Base-by-base conservation (phyloP, 1,139 yeast genomes). In the Yamadazyma pseudoaaseri region DNA sequence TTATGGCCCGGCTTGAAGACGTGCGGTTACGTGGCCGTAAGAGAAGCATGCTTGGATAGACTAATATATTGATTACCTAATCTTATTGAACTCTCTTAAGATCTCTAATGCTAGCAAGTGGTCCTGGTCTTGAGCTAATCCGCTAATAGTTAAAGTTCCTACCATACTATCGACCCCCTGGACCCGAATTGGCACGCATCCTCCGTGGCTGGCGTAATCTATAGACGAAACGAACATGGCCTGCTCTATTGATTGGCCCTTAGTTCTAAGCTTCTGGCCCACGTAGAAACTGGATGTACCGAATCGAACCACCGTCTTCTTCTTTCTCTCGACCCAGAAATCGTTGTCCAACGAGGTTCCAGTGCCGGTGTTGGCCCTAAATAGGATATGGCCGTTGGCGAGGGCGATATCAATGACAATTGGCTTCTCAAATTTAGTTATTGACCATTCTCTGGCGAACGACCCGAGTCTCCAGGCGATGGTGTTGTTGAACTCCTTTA, bases 21-120 rank as follows among this genome's bases (percentile, higher is more conserved):
- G 98, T 92, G 1, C 69, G 97, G 48, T 60, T 84, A 62, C 76
- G 98, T 53, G 99, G 99, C 2, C 73, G 99, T 47, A 92, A 92
- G 72, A 74, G 98, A 58, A 84, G 95, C 44, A 86, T 90, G 96
- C 65, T 90, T 33, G 97, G 97, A 10, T 39, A 24, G 20, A 18
- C 14, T 18, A 20, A 6, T 20, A 6, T 11, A 22, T 22, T 22
- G 11, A 6, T 9, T 22, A 22, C 12, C n/a, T 9, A 9, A 18
- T 17, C 15, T 28, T 29, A 27, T 29, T 32, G 31, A 37, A 39
- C 14, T 29, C 28, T 16, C 26, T 25, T 31, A 38, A 53, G 39
- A 45, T 48, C 48, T 43, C 52, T 31, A 60, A 38, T n/a, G 61
- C 73, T 34, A 70, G 51, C 31, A 55, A 54, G 44, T 73, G 78